Conservation (phyloP, 2,329 filamentous ascomycete species). For the Trichoderma breve region DNA sequence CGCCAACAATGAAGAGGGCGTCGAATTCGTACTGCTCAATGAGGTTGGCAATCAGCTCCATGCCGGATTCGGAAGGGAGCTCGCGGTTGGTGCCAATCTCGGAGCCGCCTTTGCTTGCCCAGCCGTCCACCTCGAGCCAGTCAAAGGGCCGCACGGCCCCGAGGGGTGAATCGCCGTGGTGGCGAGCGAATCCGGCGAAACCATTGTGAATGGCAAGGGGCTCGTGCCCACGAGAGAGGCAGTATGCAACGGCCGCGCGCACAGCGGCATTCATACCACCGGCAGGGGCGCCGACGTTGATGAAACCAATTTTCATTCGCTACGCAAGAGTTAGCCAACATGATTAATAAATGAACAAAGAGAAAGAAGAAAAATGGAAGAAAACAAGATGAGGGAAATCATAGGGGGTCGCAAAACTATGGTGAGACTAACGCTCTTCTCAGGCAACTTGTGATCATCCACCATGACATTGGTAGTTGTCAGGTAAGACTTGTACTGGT, state of each 20-base stretch:
- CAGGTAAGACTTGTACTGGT: slow-evolving; percentile 86
- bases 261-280: slow-evolving; percentile 98
- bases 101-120: slow-evolving; percentile 94
- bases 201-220: slow-evolving; percentile 94
- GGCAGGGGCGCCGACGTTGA: slow-evolving; percentile 93
- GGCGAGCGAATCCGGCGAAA: slow-evolving; percentile 88
- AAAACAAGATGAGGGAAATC: background rate
- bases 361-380: background rate
- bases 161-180: slow-evolving; percentile 79
- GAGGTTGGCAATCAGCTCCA: slow-evolving; percentile 76
- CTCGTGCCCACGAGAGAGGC: slow-evolving; percentile 85
- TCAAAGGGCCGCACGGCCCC: slow-evolving; percentile 81
- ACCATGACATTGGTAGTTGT: slow-evolving; percentile 84
- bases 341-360: background rate
- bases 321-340: slow-evolving; percentile 33
- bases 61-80: slow-evolving; percentile 79
- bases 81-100: slow-evolving; percentile 98
- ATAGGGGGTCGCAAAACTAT: background rate
- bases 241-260: slow-evolving; percentile 89
- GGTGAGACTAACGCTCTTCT: slow-evolving; percentile 59
- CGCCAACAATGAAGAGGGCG: slow-evolving; percentile 86
- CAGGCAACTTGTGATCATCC: slow-evolving; percentile 62
- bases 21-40: slow-evolving; percentile 88
- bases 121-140: slow-evolving; percentile 92
- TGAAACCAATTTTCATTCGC: slow-evolving; percentile 91